These are phyloP conservation scores for Aegilops tauschii DNA, from an alignment of 176 grass and related monocot species.

Conservation along the genomic window DNA sequence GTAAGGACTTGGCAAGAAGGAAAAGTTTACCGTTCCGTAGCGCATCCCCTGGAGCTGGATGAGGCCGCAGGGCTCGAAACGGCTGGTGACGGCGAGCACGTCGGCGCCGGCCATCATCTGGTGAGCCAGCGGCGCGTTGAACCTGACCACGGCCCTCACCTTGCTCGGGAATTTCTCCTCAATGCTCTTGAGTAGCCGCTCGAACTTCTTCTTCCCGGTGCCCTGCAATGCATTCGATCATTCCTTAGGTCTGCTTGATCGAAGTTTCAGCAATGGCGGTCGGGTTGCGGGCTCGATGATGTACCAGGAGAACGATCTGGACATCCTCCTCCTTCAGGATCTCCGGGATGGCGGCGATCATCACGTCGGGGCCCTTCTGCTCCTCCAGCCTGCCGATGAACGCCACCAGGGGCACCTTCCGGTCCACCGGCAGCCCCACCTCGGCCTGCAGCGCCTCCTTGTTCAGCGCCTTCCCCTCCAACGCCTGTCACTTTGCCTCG, in stretches of 20 bases:
- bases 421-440: constrained; percentile 66
- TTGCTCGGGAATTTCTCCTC: constrained; percentile 69
- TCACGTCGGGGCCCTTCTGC: constrained; percentile 94
- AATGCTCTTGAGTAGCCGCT: constrained; percentile 43
- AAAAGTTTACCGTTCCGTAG: constrained; percentile 63
- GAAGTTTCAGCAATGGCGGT: not conserved
- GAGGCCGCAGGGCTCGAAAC: constrained; percentile 94
- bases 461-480: constrained; percentile 69
- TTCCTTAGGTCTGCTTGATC: too few relatives aligned
- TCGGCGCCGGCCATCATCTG: constrained; percentile 91
- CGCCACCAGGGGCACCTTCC: constrained; percentile 63
- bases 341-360: constrained; percentile 69
- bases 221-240: constrained; percentile 35
- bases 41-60: constrained; percentile 96
- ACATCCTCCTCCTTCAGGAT: constrained; percentile 61
- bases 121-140: constrained; percentile 84
- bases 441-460: constrained; percentile 92
- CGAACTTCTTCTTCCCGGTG: constrained; percentile 94
- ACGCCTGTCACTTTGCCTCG: constrained; percentile 43
- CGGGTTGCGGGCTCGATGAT: not conserved
- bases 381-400: constrained; percentile 94
- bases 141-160: constrained; percentile 79
- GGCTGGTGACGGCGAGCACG: constrained; percentile 65
- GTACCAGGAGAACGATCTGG: constrained; percentile 84
- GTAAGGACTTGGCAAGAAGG: not conserved